Base-by-base conservation (phyloP, 495 filamentous ascomycete species). In the Podospora conica region DNA sequence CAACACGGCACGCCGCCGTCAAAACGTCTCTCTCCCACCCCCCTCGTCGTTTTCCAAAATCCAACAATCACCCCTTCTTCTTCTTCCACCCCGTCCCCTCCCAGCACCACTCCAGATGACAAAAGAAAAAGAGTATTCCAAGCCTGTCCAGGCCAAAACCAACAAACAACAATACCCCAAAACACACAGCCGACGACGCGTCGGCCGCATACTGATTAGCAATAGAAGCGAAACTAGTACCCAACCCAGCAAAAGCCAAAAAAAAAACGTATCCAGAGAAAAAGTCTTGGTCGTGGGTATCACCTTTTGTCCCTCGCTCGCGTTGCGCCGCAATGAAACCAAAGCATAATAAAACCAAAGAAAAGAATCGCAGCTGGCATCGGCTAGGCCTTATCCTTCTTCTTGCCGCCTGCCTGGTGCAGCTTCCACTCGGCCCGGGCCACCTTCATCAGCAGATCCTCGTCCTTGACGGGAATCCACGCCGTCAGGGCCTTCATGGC, bases 401-500 rank as follows among this genome's bases (percentile, higher is more conserved):
- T 48, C 67, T 66, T 69, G 55, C 33, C 70, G 60, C 70, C 73
- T 31, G 62, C 66, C 66, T 80, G 81, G 73, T 89, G 87, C 71
- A 87, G 80, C 77, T 90, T 95, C 88, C 91, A 98, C 80, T 97
- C 95, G 20, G 91, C 86, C 73, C 91, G 88, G n/a, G 92, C 87
- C 22, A 99, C 93, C 66, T 89, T 88, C 92, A 99, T 96, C 69
- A 99, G 83, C 40, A 96, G 74, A 73, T 99, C 95, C 75, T 96
- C 91, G 67, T 98, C 96, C 77, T 90, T 91, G 70, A 99, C 90
- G 12, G 96, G 96, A 48, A 99, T 88, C 90, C 91, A 97, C 64
- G 90, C 91, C 53, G 95, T 99, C 66, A 99, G 84, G 25, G 95
- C 90, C 78, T 97, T 97, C 95, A 99, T 99, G 15, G 89, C 88